Base-by-base conservation (phyloP, 257 asterid genomes). In the Nicotiana knightiana region DNA sequence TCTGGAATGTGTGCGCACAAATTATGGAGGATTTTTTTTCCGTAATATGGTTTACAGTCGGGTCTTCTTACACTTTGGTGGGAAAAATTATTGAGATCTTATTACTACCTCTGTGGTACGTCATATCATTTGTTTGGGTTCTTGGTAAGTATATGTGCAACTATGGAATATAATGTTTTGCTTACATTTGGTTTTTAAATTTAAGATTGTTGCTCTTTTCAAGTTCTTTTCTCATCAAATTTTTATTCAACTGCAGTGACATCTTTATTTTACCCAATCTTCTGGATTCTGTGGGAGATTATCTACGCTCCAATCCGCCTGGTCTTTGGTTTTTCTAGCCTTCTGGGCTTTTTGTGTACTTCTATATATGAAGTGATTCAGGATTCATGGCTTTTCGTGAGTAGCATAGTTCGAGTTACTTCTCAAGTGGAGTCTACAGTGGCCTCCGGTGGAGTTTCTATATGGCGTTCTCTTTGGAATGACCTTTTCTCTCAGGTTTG, bases 381-480 rank as follows among this genome's bases (percentile, higher is more conserved):
- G 83, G 95, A 93, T 77, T 11, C 89, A 11, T 90, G 89, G 95
- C 80, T 87, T 81, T 65, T 90, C 54, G 77, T 86, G 28, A 90
- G 97, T 86, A 85, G 96, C 91, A 80, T 92, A 81, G 90, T 92
- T 81, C 88, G 87, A 86, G 82, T 93, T 48, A 86, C 89, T 76
- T 86, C 93, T 81, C 91, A 87, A 59, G 97, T 91, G 43, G 95
- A 88, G 86, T 84, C 98, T 67, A 89, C 98, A 3, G 97, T 93
- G 82, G 86, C 87, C 87, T 88, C 97, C 18, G 85, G 89, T 1
- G 93, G 91, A 86, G 91, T 89, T 68, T 96, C 99, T 54, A 39
- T 93, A 75, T 93, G 93, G 98, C 97, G 96, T 43, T 90, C 98
- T 53, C 95, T 96, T 39, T 96, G 99, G 99, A 91, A 94, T 84